Evolutionary conservation across 805 yeast species (phyloP).

Genomic region (Yarrowia bubula): DNA sequence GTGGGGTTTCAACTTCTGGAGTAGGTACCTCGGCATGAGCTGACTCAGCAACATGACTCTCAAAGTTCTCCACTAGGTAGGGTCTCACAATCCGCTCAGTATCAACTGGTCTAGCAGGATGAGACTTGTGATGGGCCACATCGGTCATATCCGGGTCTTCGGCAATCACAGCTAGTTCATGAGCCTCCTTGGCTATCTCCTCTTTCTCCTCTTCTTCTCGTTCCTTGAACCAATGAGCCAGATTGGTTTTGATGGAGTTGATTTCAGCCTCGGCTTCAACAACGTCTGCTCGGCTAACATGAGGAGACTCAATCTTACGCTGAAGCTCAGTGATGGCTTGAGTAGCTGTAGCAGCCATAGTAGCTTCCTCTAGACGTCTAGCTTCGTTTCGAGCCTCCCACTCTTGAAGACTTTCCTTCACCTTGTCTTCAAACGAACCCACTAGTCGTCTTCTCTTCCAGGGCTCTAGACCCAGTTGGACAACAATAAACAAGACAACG

Average conservation of each 20-base stretch:
- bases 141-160: conserved; percentile 4
- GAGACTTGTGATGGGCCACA: neutral
- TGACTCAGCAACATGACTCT: neutral
- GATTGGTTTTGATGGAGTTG: conserved; percentile 11
- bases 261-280: conserved; percentile 18
- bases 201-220: conserved; percentile 8
- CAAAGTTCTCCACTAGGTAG: neutral
- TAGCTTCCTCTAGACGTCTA: neutral
- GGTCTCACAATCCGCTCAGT: neutral
- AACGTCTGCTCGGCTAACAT: neutral
- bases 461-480: conserved; percentile 89
- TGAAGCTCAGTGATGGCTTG: conserved; percentile 14
- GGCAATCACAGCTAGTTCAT: conserved; percentile 4
- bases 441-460: conserved; percentile 85
- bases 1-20: neutral
- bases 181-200: conserved; percentile 17
- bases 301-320: neutral
- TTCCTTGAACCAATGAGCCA: conserved; percentile 5
- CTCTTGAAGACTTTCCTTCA: conserved; percentile 44
- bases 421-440: conserved; percentile 77
- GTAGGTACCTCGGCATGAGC: neutral
- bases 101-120: neutral
- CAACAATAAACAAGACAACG: conserved; percentile 68
- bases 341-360: conserved; percentile 14
- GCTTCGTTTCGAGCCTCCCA: conserved; percentile 24